phyloP scores from a whole-genome alignment of 31 red algal species.

The Bonnemaisonia californica region DNA sequence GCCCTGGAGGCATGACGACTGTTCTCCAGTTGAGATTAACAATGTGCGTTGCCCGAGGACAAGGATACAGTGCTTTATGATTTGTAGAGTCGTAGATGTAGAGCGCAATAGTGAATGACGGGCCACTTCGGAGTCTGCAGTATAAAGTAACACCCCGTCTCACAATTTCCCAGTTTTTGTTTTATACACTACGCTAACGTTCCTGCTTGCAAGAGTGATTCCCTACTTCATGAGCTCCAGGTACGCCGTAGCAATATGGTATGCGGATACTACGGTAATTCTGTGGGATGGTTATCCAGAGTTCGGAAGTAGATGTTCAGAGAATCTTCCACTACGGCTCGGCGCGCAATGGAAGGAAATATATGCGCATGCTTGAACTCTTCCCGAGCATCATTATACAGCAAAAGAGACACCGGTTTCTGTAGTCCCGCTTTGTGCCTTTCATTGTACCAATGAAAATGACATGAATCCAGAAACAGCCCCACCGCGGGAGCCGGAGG shows the following conservation, averaged over 20 bases:
- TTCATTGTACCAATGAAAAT: slow-evolving; percentile 69
- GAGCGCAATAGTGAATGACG: neutral
- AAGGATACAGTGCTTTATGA: neutral
- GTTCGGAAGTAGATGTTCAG: slow-evolving; percentile 48
- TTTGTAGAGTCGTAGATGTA: neutral
- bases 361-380: slow-evolving; percentile 59
- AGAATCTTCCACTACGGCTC: slow-evolving; percentile 27
- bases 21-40: slow-evolving; percentile 1
- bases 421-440: slow-evolving; percentile 19
- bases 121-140: neutral
- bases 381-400: slow-evolving; percentile 32
- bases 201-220: too few relatives aligned
- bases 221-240: too few relatives aligned
- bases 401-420: slow-evolving; percentile 31
- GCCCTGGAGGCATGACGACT: neutral
- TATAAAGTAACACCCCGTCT: neutral
- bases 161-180: neutral
- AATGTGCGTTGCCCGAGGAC: neutral
- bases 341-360: slow-evolving; percentile 46
- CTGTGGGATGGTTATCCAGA: slow-evolving; percentile 41
- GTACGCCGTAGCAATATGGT: too few relatives aligned
- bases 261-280: slow-evolving; percentile 37
- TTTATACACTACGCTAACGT: too few relatives aligned
- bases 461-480: slow-evolving; percentile 64
- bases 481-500: slow-evolving; percentile 68